Base-by-base conservation (phyloP, 1,284 basidiomycete genomes). In the Hortiboletus rubellus region DNA sequence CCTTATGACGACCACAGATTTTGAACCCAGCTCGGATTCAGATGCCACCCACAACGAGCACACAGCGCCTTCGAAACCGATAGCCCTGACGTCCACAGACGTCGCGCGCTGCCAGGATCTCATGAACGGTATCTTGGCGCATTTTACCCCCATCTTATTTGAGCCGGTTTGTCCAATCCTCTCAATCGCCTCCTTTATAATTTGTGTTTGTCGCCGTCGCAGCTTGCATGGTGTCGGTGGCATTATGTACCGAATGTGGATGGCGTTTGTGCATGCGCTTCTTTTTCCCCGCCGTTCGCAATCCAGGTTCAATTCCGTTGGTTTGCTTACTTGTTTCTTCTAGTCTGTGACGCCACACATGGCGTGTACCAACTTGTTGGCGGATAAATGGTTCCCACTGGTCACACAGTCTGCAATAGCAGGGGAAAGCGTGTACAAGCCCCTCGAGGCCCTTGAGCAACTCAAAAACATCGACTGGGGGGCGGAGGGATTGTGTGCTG, bases 61-160 rank as follows among this genome's bases (percentile, higher is more conserved):
- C 27, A 27, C 27, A 5, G 27, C 22, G 27, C 2, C 50, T 7
- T 44, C 52, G 12, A 46, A 38, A 22, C 14, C 30, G 44, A 43
- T 14, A 60, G 7, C 52, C 44, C 58, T 74, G 44, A 55, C 61
- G 12, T 57, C 60, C 11, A 57, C 63, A 36, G 69, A 69, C 42
- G 37, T 67, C 7, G 61, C 62, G 46, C 72, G 72, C 30, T 83
- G 81, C 60, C 70, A 68, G 58, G 64, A 64, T 15, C 73, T 85
- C 38, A 80, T 84, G 77, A 70, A 72, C 7, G 66, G 68, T 24
- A 66, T 89, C 57, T 82, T 90, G 56, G 77, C 77, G 2, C 78
- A 87, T 66, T 89, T 89, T 67, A 86, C 87, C 0, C 86, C 89
- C 1, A 76, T 84, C 44, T 73, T 91, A 3, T 90, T 90, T 69